Base-by-base conservation (phyloP, 208 protist genomes). In the Trypanosoma boissoni region DNA sequence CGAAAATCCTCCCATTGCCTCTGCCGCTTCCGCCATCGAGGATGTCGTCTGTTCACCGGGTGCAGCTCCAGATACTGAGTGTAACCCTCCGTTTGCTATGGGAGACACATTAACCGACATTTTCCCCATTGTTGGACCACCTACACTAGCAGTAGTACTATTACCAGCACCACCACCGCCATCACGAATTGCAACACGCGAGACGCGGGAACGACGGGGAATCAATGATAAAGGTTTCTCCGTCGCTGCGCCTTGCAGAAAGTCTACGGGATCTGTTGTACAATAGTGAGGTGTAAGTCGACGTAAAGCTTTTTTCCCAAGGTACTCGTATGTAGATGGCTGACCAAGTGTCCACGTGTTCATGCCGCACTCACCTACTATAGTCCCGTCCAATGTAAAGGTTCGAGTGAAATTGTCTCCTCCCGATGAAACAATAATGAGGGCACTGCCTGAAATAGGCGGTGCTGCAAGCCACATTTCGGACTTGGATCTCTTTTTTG, bases 351-450 rank as follows among this genome's bases (percentile, higher is more conserved):
- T 57, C 78, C 78, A 94, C 9, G 37, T 50, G 39, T 86, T 73
- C 78, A 88, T 88, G 3, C 87, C 87, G 20, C 83, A 72, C 49
- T 94, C 87, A 14, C 87, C 87, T 49, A 94, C 74, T 20, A 74
- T 62, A 16, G 75, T 64, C 0, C 87, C 87, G 45, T 64, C 63
- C 2, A 91, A 45, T 9, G 75, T 83, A 59, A 91, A 94, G 52
- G 78, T 65, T 9, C 87, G 71, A 20, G 80, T 83, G 56, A 82
- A 90, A 45, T 81, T 76, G 20, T 86, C 76, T 2, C 36, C 49
- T 21, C 72, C 75, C 39, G 75, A 82, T 69, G 80, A 91, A 16
- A 86, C 64, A 12, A 88, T 76, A 21, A 89, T 64, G n/a, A 81
- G 63, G 28, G 66, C 65, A n/a, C 21, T 21, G 20, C 18, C 43